Evolutionary conservation across 2,329 filamentous ascomycete species (phyloP), one percentile per base, ranked within the genome.

Genomic region (Cercospora sojina): DNA sequence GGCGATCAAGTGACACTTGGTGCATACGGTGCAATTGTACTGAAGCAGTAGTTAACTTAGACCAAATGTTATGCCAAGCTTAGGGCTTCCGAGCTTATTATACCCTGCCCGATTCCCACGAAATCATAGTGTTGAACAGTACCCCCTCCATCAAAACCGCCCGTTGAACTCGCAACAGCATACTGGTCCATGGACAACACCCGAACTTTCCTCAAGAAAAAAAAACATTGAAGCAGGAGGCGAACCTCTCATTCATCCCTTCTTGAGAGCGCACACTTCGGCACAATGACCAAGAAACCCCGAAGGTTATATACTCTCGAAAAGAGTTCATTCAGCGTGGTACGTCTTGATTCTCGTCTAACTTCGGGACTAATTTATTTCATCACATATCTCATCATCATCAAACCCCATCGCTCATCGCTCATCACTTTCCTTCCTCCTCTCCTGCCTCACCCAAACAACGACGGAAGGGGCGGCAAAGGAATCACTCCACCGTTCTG

Each of bases 201-300:
- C 29, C 76, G 75, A 29, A 78, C 77, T 7, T 69, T 76, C 0
- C 35, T 76, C 2, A 66, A 74, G 10, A 66, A 79, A 62, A 72
- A 66, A 74, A 10, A 66, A 79, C 63, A 72, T 84, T 20, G 61
- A 69, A 1, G 71, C 76, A 0, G 77, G 77, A 8, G 81, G 81
- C 0, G 84, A 86, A 67, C 82, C 83, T 0, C 64, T 75, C 0
- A 77, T 86, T 75, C 0, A 77, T 86, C 0, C 72, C 79, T 0
- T 82, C 80, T 0, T 73, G 85, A 3, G 68, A 74, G 12, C 68
- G 56, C 1, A 77, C 73, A 0, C n/a, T 69, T 72, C 0, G 69
- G 71, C 47, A 79, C 79, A 10, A 70, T 73, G 3, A 74, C 77
- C 57, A 65, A 78, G 59, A 70, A 73, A 13, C 65, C 65, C 72